A percentile compares a stretch with the other conserved stretches of the same genome.
These are phyloP conservation scores for Penicillium salamii DNA, from an alignment of 495 filamentous ascomycete species.

Conservation along the genomic window DNA sequence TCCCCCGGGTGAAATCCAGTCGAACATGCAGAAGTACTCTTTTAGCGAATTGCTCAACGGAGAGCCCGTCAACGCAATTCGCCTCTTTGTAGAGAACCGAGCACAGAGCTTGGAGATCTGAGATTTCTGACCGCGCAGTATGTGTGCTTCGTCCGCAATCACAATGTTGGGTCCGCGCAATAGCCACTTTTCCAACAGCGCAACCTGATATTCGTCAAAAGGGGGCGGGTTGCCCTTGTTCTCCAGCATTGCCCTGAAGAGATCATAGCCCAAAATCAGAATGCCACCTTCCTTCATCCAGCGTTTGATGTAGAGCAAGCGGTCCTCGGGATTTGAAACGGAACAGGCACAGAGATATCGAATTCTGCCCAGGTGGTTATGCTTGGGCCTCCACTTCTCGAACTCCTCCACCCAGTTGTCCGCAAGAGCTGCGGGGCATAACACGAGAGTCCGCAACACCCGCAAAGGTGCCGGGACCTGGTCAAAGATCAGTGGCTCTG, in stretches of 20 bases:
- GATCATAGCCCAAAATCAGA: constrained; percentile 68
- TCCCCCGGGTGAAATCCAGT: constrained; percentile 82
- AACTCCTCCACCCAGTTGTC: constrained; percentile 85
- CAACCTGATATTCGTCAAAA: constrained; percentile 28
- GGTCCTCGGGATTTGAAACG: not conserved
- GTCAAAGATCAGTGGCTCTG: constrained; percentile 47
- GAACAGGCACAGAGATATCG: no score
- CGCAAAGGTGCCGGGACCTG: constrained; percentile 68
- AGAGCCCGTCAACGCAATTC: constrained; percentile 86
- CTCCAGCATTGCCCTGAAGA: constrained; percentile 49
- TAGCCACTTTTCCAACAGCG: constrained; percentile 45
- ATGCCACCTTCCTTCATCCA: constrained; percentile 72
- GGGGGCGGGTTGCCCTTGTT: no score
- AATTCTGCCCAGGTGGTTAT: constrained; percentile 47
- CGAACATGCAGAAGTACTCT: constrained; percentile 83
- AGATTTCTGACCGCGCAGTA: constrained; percentile 61
- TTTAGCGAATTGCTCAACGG: constrained; percentile 78
- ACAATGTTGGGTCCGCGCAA: constrained; percentile 65
- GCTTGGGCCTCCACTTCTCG: constrained; percentile 58
- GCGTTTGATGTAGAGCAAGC: constrained; percentile 34
- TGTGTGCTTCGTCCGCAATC: constrained; percentile 86
- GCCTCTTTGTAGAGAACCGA: constrained; percentile 61
- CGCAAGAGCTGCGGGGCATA: constrained; percentile 73
- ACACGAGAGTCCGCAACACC: constrained; percentile 61
- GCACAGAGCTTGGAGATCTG: constrained; percentile 50